Base-by-base conservation (phyloP, 2,329 filamentous ascomycete genomes). In the Fusarium dlaminii region DNA sequence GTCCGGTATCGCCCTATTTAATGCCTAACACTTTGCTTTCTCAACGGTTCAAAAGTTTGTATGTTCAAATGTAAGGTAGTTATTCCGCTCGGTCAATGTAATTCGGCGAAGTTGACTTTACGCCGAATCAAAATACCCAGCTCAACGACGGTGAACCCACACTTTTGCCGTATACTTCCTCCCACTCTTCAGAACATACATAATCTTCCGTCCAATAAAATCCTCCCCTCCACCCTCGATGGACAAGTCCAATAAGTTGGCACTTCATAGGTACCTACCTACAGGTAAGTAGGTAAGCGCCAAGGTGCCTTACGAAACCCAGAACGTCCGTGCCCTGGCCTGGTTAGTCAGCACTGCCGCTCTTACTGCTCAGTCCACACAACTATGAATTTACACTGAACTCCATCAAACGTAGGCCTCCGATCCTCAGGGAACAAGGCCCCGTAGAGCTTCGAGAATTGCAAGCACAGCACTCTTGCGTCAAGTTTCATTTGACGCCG, bases 121-220 rank as follows among this genome's bases (percentile, higher is more conserved):
- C 24, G 32, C 66, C 66, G 66, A 69, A 36, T 32, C 42, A n/a
- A 30, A 49, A 18, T 29, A 37, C 30, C 20, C 32, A 40, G 13
- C 29, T 49, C 24, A 36, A 30, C 20, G 27, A n/a, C 66, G 57
- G 57, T 30, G 8, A 56, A 20, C 27, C 48, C 36, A 13, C 57
- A 22, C 10, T 43, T 69, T 69, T 45, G 49, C 65, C 65, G 48
- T 30, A 48, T 9, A 34, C 29, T 34, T 63, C 37, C 55, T 61
- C 36, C 27, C 58, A 55, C 36, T 60, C 24, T 34, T n/a, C 9
- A 24, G 27, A 40, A 63, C 24, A 24, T 46, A 12, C 29, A 22
- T 15, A 12, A 30, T 29, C 11, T 20, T n/a, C 29, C 11, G n/a
- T n/a, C 29, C 40, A 66, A 64, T 56, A 24, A 32, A 22, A 30